These are phyloP conservation scores for Nicotiana benthamiana DNA, from an alignment of 257 asterid genomes.

Conservation along the genomic window DNA sequence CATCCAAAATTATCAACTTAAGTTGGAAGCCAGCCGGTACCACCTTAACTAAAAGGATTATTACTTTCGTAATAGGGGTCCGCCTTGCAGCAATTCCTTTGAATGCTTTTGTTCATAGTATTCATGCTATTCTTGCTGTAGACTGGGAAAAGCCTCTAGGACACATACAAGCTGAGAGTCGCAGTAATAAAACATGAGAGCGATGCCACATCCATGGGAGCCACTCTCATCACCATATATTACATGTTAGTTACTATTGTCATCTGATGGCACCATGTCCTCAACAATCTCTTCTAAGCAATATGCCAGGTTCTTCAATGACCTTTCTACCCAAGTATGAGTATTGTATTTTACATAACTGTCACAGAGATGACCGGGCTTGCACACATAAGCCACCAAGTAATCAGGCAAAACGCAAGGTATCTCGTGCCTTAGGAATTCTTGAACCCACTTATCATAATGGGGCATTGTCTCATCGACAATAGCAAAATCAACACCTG, in stretches of 20 bases:
- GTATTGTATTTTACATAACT: conserved; percentile 77
- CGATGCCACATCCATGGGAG: conserved; percentile 51
- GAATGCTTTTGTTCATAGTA: neutral
- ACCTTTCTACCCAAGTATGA: conserved; percentile 66
- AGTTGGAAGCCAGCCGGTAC: neutral
- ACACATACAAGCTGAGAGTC: conserved; percentile 53
- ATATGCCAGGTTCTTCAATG: conserved; percentile 32
- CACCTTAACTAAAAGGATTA: neutral
- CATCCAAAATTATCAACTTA: neutral
- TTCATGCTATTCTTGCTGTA: conserved; percentile 17
- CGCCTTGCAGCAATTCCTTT: neutral
- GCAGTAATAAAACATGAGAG: conserved; percentile 45
- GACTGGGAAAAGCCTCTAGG: conserved; percentile 52
- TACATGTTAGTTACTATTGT: conserved; percentile 30
- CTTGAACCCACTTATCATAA: conserved; percentile 82
- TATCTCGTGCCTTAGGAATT: conserved; percentile 58
- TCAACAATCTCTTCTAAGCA: conserved; percentile 39
- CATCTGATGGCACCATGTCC: conserved; percentile 26
- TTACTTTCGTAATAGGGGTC: neutral
- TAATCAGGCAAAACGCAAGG: conserved; percentile 81
- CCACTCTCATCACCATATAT: conserved; percentile 62
- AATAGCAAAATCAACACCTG: conserved; percentile 67
- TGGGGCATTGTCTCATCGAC: conserved; percentile 71
- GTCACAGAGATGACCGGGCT: conserved; percentile 72
- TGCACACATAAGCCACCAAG: conserved; percentile 88